Evolutionary conservation across 139 green algal species (phyloP), one percentile per base, ranked within the genome.

Genomic region (Penium margaritaceum): DNA sequence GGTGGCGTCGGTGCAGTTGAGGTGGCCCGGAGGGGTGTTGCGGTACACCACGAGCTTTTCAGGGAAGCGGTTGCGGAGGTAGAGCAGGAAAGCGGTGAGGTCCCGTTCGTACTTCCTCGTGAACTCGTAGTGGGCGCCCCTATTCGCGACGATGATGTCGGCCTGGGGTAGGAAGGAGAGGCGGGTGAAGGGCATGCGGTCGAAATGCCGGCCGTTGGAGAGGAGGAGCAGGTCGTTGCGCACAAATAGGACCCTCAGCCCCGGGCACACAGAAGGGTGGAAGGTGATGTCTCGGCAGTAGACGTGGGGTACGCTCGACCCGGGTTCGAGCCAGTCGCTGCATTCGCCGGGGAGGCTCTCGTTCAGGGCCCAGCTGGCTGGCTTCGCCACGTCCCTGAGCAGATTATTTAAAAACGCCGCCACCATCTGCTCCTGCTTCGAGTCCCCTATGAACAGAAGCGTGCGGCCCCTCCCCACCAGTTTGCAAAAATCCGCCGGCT

Each of bases 261-360:
- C 51, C 24, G 51, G 51, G 30, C 51, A 60, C 17, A 60, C 51
- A 27, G 24, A 33, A n/a, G 17, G 24, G 14, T 60, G 29, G n/a
- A 60, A 60, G 5, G 51, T 60, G 51, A 33, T 33, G 24, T 33
- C 51, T 60, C 51, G 51, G 51, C 51, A 60, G 51, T 60, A 60
- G 51, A 24, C 51, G 19, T 60, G 51, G n/a, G n/a, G n/a, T n/a
- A n/a, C n/a, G n/a, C n/a, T n/a, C 17, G 24, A 15, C 15, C 24
- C 24, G 51, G 51, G 51, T 24, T 60, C 51, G 24, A 60, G 51
- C 51, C 51, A 60, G 30, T 60, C 51, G 30, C 4, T 33, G 51
- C 51, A 60, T 24, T 60, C 51, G 24, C 30, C 24, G 51, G 51
- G 51, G 30, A 60, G 29, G 24, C 24, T 60, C 30, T 60, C 51